Evolutionary conservation across 2,329 filamentous ascomycete genomes (phyloP), one percentile per base, ranked within the genome.

Genomic region (Colletotrichum somersetense): DNA sequence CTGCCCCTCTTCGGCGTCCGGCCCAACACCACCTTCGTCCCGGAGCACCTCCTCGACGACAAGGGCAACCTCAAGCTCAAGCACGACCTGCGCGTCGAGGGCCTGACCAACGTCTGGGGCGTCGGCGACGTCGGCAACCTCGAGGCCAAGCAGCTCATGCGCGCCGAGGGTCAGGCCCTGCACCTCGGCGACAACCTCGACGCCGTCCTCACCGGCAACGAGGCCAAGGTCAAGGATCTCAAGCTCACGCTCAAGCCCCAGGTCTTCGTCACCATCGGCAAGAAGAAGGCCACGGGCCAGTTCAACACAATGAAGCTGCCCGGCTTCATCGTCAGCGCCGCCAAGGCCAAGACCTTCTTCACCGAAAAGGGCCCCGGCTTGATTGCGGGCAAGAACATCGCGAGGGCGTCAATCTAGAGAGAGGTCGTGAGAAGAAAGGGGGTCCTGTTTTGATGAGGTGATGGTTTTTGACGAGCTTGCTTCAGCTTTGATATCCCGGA

Each of bases 161-260:
- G 75, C 44, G 78, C 80, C 20, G 80, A 82, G 48, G 67, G 76
- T 2, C 83, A 85, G 76, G 66, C 77, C 1, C 63, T 71, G 26
- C 80, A 83, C 66, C 76, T 84, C 44, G 78, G 78, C n/a, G 73
- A 74, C 50, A 79, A 84, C 58, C 76, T 85, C 40, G 73, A 79
- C 0, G 77, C 77, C 12, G 75, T 75, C 26, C 68, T 73, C 53
- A 66, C 68, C 26, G 69, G 69, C 46, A 62, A 71, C 40, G 62
- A 71, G 23, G 48, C 62, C 23, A 71, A 59, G 62, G 67, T 71
- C 57, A 67, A 71, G 62, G 71, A 71, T 44, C 63, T 73, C 16
- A 73, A 72, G 69, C 69, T 72, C 52, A 72, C 69, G 18, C 56
- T 67, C 5, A 73, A 73, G 67, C 71, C 71, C 4, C 71, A 73